Percentiles rank a stretch among this genome's conserved stretches.
phyloP scores from a whole-genome alignment of 1,284 basidiomycete genomes.

The Ustilago xerochloae region DNA sequence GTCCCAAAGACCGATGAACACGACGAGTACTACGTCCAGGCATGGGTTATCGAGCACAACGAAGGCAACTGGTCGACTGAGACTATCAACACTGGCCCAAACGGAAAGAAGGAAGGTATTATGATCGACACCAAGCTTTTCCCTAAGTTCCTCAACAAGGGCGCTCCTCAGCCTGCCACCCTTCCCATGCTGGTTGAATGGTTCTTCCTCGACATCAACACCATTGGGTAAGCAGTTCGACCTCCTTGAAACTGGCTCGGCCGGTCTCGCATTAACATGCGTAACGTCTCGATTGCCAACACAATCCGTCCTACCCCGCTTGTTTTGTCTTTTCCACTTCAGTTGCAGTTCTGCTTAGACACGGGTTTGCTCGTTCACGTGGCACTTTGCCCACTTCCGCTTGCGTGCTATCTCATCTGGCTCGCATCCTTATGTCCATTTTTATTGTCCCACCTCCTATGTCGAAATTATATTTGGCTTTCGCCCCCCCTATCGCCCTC shows the following conservation, averaged over 20 bases:
- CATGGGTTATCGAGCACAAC: conserved; percentile 37
- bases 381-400: too few relatives aligned
- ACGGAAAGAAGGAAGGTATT: conserved; percentile 15
- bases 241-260: neutral
- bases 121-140: conserved; percentile 32
- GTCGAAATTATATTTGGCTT: too few relatives aligned
- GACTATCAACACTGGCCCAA: neutral
- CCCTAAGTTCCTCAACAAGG: conserved; percentile 26
- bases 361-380: too few relatives aligned
- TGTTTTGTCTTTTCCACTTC: too few relatives aligned
- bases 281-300: too few relatives aligned
- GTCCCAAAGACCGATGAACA: conserved; percentile 35
- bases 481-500: too few relatives aligned
- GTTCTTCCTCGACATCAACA: conserved; percentile 54
- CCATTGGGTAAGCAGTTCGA: conserved; percentile 11
- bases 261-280: neutral
- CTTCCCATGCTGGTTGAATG: conserved; percentile 16
- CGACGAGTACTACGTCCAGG: conserved; percentile 24
- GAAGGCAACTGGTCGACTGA: conserved; percentile 13
- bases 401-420: too few relatives aligned
- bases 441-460: too few relatives aligned
- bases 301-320: too few relatives aligned
- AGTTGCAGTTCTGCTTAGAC: too few relatives aligned
- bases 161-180: conserved; percentile 3
- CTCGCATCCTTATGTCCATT: too few relatives aligned